phyloP scores from a whole-genome alignment of 345 rosid species.

The Brassica cretica region DNA sequence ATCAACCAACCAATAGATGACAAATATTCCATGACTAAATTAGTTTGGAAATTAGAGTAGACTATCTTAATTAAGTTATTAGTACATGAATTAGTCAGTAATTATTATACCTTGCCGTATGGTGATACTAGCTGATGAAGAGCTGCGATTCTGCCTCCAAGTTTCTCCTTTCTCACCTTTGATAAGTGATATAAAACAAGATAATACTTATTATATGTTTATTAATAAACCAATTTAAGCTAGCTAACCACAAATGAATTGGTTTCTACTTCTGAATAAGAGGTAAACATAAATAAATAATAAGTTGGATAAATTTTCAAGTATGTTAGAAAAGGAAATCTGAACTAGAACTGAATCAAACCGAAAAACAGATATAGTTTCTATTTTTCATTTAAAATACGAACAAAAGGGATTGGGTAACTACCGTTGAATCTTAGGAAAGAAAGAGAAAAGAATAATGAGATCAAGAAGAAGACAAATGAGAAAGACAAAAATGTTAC shows the following conservation, averaged over 20 bases:
- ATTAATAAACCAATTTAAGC: not conserved
- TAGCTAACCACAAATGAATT: not conserved
- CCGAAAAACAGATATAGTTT: slow-evolving; percentile 15
- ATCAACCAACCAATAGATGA: slow-evolving; percentile 20
- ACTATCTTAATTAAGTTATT: not conserved
- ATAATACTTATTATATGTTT: not conserved
- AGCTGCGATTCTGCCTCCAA: slow-evolving; percentile 65
- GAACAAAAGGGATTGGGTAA: slow-evolving; percentile 19
- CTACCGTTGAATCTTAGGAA: slow-evolving; percentile 34
- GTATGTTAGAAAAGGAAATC: slow-evolving; percentile 1
- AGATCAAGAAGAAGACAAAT: slow-evolving; percentile 58
- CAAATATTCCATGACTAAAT: slow-evolving; percentile 3
- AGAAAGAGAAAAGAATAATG: slow-evolving; percentile 50
- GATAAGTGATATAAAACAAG: slow-evolving; percentile 11
- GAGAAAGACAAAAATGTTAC: slow-evolving; percentile 59
- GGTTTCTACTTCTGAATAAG: not conserved
- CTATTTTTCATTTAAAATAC: not conserved
- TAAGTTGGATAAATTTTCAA: not conserved
- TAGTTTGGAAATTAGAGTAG: not conserved
- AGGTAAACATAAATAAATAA: not conserved
- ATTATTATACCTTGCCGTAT: slow-evolving; percentile 57
- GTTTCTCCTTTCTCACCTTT: slow-evolving; percentile 58
- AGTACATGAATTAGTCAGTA: slow-evolving; percentile 12
- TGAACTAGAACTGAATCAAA: slow-evolving; percentile 26
- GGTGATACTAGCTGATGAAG: slow-evolving; percentile 78